Percentiles rank a stretch among this genome's conserved stretches.
phyloP scores from a whole-genome alignment of 2,329 filamentous ascomycete species.

The Diaporthe vaccinii region DNA sequence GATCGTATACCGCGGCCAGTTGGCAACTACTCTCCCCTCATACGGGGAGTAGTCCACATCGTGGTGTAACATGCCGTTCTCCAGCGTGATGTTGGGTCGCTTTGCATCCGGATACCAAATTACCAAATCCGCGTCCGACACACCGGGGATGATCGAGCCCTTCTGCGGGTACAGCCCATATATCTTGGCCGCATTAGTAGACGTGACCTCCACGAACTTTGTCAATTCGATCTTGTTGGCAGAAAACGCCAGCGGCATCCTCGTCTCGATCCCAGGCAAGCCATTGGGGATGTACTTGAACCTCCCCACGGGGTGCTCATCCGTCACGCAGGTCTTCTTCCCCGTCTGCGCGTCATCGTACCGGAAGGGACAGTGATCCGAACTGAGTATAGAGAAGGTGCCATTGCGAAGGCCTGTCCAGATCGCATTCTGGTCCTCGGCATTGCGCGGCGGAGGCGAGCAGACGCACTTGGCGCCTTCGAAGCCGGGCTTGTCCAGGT shows the following conservation, averaged over 20 bases:
- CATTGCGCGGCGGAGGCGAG: slow-evolving; percentile 64
- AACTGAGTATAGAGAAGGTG: slow-evolving; percentile 65
- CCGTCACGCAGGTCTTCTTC: slow-evolving; percentile 63
- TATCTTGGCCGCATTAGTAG: slow-evolving; percentile 67
- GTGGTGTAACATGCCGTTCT: slow-evolving; percentile 69
- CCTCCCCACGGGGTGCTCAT: slow-evolving; percentile 57
- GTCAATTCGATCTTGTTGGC: slow-evolving; percentile 56
- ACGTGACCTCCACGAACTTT: slow-evolving; percentile 67
- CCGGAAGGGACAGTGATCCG: slow-evolving; percentile 61
- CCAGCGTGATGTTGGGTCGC: slow-evolving; percentile 58
- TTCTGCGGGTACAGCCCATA: slow-evolving; percentile 68
- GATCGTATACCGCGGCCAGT: slow-evolving; percentile 73
- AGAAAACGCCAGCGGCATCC: slow-evolving; percentile 61
- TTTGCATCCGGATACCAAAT: slow-evolving; percentile 67
- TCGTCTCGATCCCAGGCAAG: slow-evolving; percentile 68
- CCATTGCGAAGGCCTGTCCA: slow-evolving; percentile 65
- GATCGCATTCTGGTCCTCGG: slow-evolving; percentile 62
- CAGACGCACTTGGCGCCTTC: slow-evolving; percentile 69
- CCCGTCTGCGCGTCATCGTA: slow-evolving; percentile 59
- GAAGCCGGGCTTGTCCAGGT: slow-evolving; percentile 64
- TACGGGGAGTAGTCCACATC: slow-evolving; percentile 74
- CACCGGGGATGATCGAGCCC: slow-evolving; percentile 62
- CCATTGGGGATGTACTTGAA: slow-evolving; percentile 72
- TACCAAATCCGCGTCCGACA: slow-evolving; percentile 67
- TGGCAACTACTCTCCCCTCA: slow-evolving; percentile 65